These are phyloP conservation scores for Platanus orientalis DNA, from an alignment of 164 flowering plant genomes.

Conservation along the genomic window DNA sequence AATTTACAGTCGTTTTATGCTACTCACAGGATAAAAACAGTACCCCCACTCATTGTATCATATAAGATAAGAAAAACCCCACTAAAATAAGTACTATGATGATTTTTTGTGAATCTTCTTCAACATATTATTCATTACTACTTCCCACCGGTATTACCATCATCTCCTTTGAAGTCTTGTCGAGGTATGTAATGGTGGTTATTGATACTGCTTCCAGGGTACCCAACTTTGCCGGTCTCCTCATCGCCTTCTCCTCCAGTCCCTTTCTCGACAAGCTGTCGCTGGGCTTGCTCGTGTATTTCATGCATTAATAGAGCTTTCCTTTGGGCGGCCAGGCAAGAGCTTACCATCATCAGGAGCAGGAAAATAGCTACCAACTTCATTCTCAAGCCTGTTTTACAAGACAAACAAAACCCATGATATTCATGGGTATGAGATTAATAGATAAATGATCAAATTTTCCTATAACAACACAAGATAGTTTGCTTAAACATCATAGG, in stretches of 20 bases:
- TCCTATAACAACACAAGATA: not conserved
- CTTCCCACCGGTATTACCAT: not conserved
- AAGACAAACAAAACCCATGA: not conserved
- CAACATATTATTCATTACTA: no score
- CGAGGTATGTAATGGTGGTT: constrained; percentile 9
- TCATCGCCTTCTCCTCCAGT: not conserved
- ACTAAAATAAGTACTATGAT: no score
- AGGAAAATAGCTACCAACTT: constrained; percentile 12
- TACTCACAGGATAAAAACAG: no score
- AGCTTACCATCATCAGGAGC: constrained; percentile 16
- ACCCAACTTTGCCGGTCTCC: not conserved
- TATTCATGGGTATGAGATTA: not conserved
- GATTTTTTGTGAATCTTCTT: no score
- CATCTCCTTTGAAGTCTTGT: not conserved
- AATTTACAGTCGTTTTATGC: no score
- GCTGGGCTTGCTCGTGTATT: no score
- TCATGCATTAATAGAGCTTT: constrained; percentile 6
- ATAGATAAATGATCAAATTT: no score
- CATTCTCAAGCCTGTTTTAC: constrained; percentile 6
- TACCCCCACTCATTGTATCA: no score
- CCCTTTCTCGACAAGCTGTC: not conserved
- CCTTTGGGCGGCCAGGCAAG: constrained; percentile 15
- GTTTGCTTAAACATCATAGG: not conserved
- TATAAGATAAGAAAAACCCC: no score
- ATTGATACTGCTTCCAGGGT: not conserved